These are phyloP conservation scores for Corylus americana DNA, from an alignment of 306 rosid species.

Conservation along the genomic window DNA sequence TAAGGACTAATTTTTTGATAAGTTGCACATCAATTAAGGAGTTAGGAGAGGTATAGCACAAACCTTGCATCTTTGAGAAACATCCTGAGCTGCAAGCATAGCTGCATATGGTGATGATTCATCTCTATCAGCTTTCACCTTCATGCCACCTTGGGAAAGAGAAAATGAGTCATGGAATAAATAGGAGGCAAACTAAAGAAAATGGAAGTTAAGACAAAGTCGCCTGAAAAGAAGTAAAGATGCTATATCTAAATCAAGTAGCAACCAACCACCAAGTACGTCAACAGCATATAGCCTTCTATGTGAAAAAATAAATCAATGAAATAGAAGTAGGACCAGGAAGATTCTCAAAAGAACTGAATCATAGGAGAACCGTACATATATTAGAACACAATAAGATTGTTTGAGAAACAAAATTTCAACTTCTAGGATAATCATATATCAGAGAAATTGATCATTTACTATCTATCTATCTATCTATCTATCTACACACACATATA, in stretches of 20 bases:
- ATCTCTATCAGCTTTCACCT: constrained; percentile 89
- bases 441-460: neutral
- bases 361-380: neutral
- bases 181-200: neutral
- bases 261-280: neutral
- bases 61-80: constrained; percentile 84
- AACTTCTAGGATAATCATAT: neutral
- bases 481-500: no score
- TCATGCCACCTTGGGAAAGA: constrained; percentile 69
- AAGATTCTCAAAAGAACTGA: no score
- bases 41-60: neutral
- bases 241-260: neutral
- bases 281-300: neutral
- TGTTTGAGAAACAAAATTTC: neutral
- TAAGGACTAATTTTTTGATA: no score
- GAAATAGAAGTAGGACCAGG: no score
- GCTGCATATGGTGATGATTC: constrained; percentile 94
- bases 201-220: neutral
- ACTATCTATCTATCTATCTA: neutral
- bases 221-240: neutral
- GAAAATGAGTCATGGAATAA: neutral
- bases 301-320: neutral
- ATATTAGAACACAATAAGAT: neutral
- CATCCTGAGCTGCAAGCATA: constrained; percentile 96
- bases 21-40: neutral